Base-by-base conservation (phyloP, 257 asterid species). In the Misopates orontium region DNA sequence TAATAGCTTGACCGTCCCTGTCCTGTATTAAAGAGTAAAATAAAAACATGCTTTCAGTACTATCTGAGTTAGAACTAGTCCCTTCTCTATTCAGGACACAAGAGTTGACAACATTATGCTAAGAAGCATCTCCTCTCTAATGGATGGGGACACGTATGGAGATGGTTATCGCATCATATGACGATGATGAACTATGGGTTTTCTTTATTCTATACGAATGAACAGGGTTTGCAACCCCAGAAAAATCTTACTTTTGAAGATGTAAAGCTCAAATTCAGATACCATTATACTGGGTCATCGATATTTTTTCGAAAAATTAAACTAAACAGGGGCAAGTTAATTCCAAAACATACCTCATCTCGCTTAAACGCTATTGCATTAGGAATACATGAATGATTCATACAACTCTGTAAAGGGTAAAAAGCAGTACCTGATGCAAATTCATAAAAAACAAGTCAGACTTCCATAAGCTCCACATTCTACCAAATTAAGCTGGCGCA, bases 331-430 rank as follows among this genome's bases (percentile, higher is more conserved):
- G 56, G 19, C 47, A 45, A 71, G 41, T 61, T 5, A 18, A 42
- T 18, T 15, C 47, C 41, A 25, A 54, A 19, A 62, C 76, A 12
- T 71, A 93, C 98, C 97, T 86, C 94, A 50, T 93, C 97, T 22
- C 95, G 75, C 74, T 93, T 93, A 51, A 86, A 93, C 42, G 99
- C 96, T 80, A 77, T 93, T 24, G 95, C 95, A 73, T 90, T 90
- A 42, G 97, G 99, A 75, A 66, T 48, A 73, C 99, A 93, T 0
- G 96, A 90, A 80, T 93, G 99, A 67, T 93, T 93, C 85, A 90
- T 87, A 71, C 97, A 93, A 57, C 99, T 90, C 79, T 87, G 99
- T 69, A 93, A 40, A 47, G 97, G 97, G 75, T 78, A 87, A 80
- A 93, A 93, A 12, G 96, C 95, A 55, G 95, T 83, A 58, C 99